Conservation (phyloP, 139 green algal species). For the Micromonas commoda region DNA sequence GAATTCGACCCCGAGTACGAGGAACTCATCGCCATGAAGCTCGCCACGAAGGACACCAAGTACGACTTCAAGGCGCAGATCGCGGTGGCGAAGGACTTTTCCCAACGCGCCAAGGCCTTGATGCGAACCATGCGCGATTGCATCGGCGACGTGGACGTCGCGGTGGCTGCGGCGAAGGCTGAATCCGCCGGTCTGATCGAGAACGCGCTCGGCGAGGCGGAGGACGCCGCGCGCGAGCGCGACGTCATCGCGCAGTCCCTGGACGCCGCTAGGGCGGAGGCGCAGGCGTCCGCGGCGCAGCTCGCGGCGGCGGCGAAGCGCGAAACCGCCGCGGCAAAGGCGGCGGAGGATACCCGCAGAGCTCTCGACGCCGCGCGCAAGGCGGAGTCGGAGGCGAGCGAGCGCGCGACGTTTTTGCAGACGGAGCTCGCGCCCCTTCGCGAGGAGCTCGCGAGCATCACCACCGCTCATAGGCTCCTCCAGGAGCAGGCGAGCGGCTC, state of each 20-base stretch:
- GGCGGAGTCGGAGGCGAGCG: background rate
- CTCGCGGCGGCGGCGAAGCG: conserved; percentile 10
- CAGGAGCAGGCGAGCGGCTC: conserved; percentile 5
- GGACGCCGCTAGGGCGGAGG: background rate
- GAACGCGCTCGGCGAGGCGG: background rate
- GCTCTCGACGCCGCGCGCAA: background rate
- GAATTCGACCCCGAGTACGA: background rate
- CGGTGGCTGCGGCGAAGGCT: background rate
- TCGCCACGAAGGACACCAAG: background rate
- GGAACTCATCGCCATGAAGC: background rate
- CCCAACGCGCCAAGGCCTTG: background rate
- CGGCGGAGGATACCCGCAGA: background rate
- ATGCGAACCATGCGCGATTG: background rate
- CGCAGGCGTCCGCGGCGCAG: background rate
- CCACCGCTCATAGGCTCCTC: background rate
- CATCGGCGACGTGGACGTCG: background rate
- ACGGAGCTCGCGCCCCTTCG: conserved; percentile 11
- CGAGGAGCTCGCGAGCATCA: background rate
- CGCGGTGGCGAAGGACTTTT: background rate
- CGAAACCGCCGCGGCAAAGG: conserved; percentile 4
- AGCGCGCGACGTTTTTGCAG: background rate
- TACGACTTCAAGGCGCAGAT: background rate
- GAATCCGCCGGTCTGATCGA: background rate
- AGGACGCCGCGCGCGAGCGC: background rate
- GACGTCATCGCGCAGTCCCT: background rate